A percentile compares a stretch with the other conserved stretches of the same genome.
Conservation (phyloP, 176 grass and related monocot species). For the Avena eriantha region DNA sequence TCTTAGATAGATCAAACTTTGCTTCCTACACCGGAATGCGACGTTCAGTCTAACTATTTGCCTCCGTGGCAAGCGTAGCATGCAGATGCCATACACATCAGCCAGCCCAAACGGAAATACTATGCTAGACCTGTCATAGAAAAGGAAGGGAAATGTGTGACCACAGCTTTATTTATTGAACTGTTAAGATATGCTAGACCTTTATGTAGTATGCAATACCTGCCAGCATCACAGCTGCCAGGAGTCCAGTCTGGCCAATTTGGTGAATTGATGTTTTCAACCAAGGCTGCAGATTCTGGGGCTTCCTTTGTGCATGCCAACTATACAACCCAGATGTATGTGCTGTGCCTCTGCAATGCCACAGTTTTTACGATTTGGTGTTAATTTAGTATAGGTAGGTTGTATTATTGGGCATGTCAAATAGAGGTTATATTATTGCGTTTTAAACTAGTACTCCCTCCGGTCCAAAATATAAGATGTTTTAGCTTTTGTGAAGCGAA, state of each 20-base stretch:
- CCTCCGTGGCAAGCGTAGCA: constrained; percentile 6
- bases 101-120: not conserved
- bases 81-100: not conserved
- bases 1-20: not conserved
- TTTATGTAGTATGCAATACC: not conserved
- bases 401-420: not conserved
- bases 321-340: constrained; percentile 15
- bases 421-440: not conserved
- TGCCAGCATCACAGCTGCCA: not conserved
- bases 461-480: no score
- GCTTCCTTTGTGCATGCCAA: not conserved
- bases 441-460: not conserved
- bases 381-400: not conserved
- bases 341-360: not conserved
- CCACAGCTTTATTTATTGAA: constrained; percentile 8
- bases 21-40: constrained; percentile 5
- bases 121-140: not conserved
- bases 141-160: constrained; percentile 12
- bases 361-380: not conserved
- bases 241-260: constrained; percentile 31
- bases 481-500: no score
- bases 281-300: not conserved
- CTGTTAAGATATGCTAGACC: not conserved
- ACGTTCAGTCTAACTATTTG: constrained; percentile 8
- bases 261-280: not conserved